Percentiles rank a stretch among this genome's conserved stretches.
These are phyloP conservation scores for Tolypocladium paradoxum DNA, from an alignment of 2,329 filamentous ascomycete genomes.

Conservation along the genomic window DNA sequence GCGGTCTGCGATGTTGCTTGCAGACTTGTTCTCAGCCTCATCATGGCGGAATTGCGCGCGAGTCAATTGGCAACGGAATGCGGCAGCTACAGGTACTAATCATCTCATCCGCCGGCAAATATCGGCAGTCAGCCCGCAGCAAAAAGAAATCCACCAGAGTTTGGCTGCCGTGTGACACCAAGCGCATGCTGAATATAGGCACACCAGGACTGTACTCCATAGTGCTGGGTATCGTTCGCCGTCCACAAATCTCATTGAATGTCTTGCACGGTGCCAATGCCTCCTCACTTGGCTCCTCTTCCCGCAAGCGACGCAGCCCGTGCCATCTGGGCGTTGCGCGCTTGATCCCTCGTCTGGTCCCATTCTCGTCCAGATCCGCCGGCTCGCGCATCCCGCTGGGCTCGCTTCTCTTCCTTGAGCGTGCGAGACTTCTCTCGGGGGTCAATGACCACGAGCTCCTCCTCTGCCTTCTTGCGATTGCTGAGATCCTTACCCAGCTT, in stretches of 20 bases:
- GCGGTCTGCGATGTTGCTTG: neutral
- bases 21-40: neutral
- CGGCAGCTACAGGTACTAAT: neutral
- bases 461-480: constrained; percentile 84
- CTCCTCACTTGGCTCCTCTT: constrained; percentile 40
- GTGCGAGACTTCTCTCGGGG: constrained; percentile 72
- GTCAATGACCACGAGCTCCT: constrained; percentile 88
- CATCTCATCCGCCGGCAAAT: neutral
- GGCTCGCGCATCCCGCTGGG: constrained; percentile 42
- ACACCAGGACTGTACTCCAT: neutral
- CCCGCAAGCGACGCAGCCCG: constrained; percentile 42
- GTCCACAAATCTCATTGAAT: neutral
- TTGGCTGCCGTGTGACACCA: neutral
- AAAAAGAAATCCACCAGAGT: neutral
- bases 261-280: neutral
- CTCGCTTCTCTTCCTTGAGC: constrained; percentile 53
- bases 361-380: constrained; percentile 45
- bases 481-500: constrained; percentile 82
- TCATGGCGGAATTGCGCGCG: neutral
- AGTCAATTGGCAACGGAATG: neutral
- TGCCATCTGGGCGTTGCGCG: constrained; percentile 45
- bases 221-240: neutral
- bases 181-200: neutral
- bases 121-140: neutral
- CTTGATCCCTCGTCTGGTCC: constrained; percentile 37